Percentiles rank a stretch among this genome's conserved stretches.
These are phyloP conservation scores for Leccinum variicolor DNA, from an alignment of 768 basidiomycete genomes.

Conservation along the genomic window DNA sequence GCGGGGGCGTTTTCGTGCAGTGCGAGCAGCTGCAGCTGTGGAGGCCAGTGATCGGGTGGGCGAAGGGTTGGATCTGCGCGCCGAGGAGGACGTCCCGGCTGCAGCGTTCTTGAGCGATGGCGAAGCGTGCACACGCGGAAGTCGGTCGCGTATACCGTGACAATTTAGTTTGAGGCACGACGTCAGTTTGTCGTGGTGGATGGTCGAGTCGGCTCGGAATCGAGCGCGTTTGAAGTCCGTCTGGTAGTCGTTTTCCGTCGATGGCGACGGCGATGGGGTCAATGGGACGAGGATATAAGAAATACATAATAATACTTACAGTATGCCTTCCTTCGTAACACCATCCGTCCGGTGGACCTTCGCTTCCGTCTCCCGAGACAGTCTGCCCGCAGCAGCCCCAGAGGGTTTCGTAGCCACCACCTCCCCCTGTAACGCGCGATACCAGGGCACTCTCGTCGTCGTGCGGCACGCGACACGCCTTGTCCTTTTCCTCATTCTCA, in stretches of 20 bases:
- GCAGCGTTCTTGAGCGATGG: not conserved
- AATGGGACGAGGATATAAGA: not conserved
- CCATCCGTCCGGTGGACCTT: slow-evolving; percentile 84
- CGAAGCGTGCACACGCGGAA: slow-evolving; percentile 9
- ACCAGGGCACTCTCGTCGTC: slow-evolving; percentile 81
- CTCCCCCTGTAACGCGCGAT: slow-evolving; percentile 46
- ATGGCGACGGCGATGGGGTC: not conserved
- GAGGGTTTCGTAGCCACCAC: slow-evolving; percentile 46
- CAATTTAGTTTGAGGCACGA: slow-evolving; percentile 60
- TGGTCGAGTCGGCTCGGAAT: slow-evolving; percentile 73
- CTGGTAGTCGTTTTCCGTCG: slow-evolving; percentile 31
- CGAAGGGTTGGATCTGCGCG: slow-evolving; percentile 23
- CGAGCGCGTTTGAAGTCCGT: slow-evolving; percentile 72
- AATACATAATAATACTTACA: slow-evolving; percentile 24
- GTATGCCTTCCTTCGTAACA: slow-evolving; percentile 85
- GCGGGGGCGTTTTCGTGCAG: slow-evolving; percentile 25
- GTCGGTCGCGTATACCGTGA: slow-evolving; percentile 35
- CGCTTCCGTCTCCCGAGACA: slow-evolving; percentile 73
- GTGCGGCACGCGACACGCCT: slow-evolving; percentile 66
- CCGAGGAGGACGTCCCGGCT: slow-evolving; percentile 10
- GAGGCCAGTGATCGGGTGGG: slow-evolving; percentile 22
- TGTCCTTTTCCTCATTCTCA: slow-evolving; percentile 60
- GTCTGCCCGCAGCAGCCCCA: slow-evolving; percentile 75
- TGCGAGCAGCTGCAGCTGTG: not conserved
- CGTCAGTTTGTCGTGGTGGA: slow-evolving; percentile 59